Base-by-base conservation (phyloP, 352 stramenopile genomes). In the Pythium phragmiticola region DNA sequence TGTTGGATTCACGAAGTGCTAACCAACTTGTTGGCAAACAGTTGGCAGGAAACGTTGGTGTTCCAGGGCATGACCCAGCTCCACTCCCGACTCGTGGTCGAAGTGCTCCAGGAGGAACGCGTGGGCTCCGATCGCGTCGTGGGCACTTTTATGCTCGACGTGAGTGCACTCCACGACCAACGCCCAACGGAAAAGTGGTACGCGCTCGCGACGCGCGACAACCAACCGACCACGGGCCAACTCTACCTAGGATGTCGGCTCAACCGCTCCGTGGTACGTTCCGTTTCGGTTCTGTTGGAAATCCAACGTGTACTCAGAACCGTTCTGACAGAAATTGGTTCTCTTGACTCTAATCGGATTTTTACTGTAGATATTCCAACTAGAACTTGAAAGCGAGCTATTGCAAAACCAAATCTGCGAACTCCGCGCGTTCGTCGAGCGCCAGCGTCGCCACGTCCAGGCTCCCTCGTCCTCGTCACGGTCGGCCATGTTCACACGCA, bases 391-490 rank as follows among this genome's bases (percentile, higher is more conserved):
- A 26, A 57, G 79, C 13, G 76, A 86, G 46, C 57, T 89, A 39
- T 57, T 87, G 36, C 76, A 85, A 56, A 89, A 88, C 41, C 80
- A 89, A 65, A 67, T 78, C 19, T 76, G 73, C 28, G 80, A 89
- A 66, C 66, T 89, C 21, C 65, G 75, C 50, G 74, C 78, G 56
- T 89, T 87, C 43, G 49, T 87, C 37, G 66, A 72, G 51, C 66
- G 76, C 7, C 77, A 89, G 70, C 77, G 55, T 0, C 47, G 30
- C 12, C 60, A 61, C 28, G 42, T 54, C 4, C 45, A 54, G 34
- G 21, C 34, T 3, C 47, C 60, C 26, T 30, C 26, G 26, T 30
- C 26, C 26, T 30, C 26, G 26, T 30, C 26, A 3, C 72, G 43
- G 72, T 77, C 68, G 41, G 42, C 72, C 0, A 53, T 56, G 4